phyloP scores from a whole-genome alignment of 768 basidiomycete genomes.

The Collybia sordida region DNA sequence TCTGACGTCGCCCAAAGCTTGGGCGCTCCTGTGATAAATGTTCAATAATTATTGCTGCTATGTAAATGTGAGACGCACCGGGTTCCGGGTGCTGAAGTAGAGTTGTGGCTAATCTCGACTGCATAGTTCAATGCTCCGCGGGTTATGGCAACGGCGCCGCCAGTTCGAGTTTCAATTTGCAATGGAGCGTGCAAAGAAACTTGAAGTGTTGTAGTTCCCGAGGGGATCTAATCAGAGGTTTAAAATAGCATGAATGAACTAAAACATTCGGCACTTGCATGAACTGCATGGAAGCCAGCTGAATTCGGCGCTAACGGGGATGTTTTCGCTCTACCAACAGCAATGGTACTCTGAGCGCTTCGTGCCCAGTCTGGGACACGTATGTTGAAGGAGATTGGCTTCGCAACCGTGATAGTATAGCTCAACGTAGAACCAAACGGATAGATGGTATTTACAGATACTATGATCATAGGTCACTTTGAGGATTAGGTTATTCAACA shows the following conservation, averaged over 20 bases:
- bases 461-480: constrained; percentile 11
- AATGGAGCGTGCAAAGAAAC: constrained; percentile 32
- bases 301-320: constrained; percentile 21
- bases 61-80: constrained; percentile 20
- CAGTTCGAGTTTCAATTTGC: constrained; percentile 30
- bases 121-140: constrained; percentile 39
- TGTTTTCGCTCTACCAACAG: constrained; percentile 25
- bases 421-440: constrained; percentile 36
- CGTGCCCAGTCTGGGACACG: constrained; percentile 39
- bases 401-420: constrained; percentile 32
- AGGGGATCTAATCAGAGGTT: constrained; percentile 12
- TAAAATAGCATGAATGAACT: neutral
- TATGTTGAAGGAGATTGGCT: constrained; percentile 34
- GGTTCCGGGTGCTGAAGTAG: constrained; percentile 29
- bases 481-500: neutral
- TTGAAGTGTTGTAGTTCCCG: constrained; percentile 28
- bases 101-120: constrained; percentile 33
- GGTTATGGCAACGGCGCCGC: constrained; percentile 35
- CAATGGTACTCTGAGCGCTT: constrained; percentile 31
- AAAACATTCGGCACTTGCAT: constrained; percentile 15
- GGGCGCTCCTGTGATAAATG: constrained; percentile 27
- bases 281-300: constrained; percentile 30
- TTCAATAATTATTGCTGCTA: neutral
- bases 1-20: constrained; percentile 33
- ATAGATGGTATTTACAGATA: constrained; percentile 36